phyloP scores from a whole-genome alignment of 1,139 yeast species.

The Nakaseomyces nivariensis region DNA sequence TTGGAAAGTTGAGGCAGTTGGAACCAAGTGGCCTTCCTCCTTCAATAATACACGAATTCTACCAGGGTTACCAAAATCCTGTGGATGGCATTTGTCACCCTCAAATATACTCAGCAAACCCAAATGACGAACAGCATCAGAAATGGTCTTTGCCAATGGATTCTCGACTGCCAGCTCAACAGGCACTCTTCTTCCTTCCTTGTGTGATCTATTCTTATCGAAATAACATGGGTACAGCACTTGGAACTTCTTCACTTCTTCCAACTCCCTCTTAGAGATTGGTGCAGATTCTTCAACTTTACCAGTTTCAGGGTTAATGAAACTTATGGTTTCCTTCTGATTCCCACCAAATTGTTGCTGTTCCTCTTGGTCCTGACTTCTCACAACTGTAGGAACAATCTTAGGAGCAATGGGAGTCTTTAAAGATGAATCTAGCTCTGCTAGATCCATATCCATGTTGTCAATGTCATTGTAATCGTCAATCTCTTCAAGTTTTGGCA shows the following conservation, averaged over 20 bases:
- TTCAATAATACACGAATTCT: constrained; percentile 69
- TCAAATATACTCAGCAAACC: constrained; percentile 43
- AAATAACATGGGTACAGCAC: constrained; percentile 86
- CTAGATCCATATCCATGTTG: constrained; percentile 84
- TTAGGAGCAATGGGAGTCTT: constrained; percentile 63
- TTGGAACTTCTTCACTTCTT: constrained; percentile 58
- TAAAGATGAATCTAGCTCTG: constrained; percentile 74
- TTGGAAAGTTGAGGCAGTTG: constrained; percentile 29
- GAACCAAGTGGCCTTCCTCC: constrained; percentile 35
- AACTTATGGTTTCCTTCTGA: constrained; percentile 14
- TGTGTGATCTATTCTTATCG: constrained; percentile 64
- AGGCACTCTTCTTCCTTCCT: constrained; percentile 77
- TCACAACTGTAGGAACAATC: constrained; percentile 46
- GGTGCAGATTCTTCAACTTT: constrained; percentile 18
- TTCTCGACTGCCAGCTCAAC: constrained; percentile 60
- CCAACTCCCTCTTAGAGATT: constrained; percentile 31
- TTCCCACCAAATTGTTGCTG: constrained; percentile 6
- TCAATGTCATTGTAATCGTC: constrained; percentile 79
- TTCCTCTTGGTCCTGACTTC: constrained; percentile 50
- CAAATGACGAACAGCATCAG: constrained; percentile 45
- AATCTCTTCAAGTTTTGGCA: constrained; percentile 78
- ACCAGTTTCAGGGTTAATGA: constrained; percentile 23
- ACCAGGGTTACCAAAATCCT: constrained; percentile 96
- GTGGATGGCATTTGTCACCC: constrained; percentile 86
- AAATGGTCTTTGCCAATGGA: constrained; percentile 76